Base-by-base conservation (phyloP, 148 eudicot genomes). In the Rhododendron griersonianum region DNA sequence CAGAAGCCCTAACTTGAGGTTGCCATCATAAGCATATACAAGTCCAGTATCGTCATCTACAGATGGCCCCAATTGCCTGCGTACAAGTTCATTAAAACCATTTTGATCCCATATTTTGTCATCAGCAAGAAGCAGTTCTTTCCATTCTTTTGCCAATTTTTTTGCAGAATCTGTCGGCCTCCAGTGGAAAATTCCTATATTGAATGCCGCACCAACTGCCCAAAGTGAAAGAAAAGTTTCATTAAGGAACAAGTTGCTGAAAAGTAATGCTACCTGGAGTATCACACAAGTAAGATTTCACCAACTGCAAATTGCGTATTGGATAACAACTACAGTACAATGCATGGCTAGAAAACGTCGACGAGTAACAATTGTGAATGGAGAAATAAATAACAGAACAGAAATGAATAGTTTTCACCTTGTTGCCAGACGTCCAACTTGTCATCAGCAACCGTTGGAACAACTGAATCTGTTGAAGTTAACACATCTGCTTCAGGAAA, bases 101-200 rank as follows among this genome's bases (percentile, higher is more conserved):
- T 93, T 95, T 87, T 96, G 99, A 88, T 96, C 99, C 99, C 99
- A 96, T 89, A 95, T 92, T 73, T 87, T 93, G 13, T 92, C 99
- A 91, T 96, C 95, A 84, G 94, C 94, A 69, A 95, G 85, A 88
- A 96, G 95, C 94, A 94, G 87, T 85, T 95, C 96, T 89, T 95
- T 96, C 99, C 99, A 96, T 88, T 96, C 95, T 89, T 87, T 95
- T 81, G 99, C 96, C 89, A 96, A 91, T 87, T 92, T 96, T 85
- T 89, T 95, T 53, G 99, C 90, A 85, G 95, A 84, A 84, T 93
- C 91, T 81, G 98, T 94, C 69, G 98, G 96, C 82, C 98, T 90
- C 99, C 99, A 96, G 85, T 95, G 98, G 48, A 96, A 96, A 87
- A 96, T 96, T 84, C 99, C 99, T 76, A 96, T 95, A 81, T 95